These are phyloP conservation scores for Diaporthe eres DNA, from an alignment of 2,329 filamentous ascomycete species.

Conservation along the genomic window DNA sequence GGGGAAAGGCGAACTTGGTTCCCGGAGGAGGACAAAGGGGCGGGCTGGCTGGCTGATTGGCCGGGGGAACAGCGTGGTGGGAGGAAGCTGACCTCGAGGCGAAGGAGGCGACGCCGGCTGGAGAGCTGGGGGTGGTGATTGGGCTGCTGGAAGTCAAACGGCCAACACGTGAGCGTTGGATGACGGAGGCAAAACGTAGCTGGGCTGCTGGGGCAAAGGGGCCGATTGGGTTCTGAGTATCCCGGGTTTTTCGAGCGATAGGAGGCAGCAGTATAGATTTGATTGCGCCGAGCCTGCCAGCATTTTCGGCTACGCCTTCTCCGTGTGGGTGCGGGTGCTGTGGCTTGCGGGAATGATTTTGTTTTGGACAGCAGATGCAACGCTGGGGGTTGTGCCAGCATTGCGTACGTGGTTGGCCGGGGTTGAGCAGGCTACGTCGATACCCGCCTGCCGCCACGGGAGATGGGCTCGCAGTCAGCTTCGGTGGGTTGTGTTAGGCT, in stretches of 20 bases:
- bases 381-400: not conserved
- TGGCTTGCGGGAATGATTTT: not conserved
- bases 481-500: not conserved
- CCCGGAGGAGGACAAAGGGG: not conserved
- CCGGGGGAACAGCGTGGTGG: not conserved
- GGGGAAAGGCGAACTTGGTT: slow-evolving; percentile 2
- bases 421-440: not conserved
- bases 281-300: slow-evolving; percentile 3
- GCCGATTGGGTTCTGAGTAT: slow-evolving; percentile 19
- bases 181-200: slow-evolving; percentile 4
- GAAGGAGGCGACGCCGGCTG: slow-evolving; percentile 20
- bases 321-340: slow-evolving; percentile 13
- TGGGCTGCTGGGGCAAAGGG: slow-evolving; percentile 1
- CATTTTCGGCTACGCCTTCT: slow-evolving; percentile 21
- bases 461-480: slow-evolving; percentile 8
- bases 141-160: not conserved
- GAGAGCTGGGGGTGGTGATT: not conserved
- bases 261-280: slow-evolving; percentile 26
- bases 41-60: slow-evolving; percentile 1
- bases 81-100: slow-evolving; percentile 1
- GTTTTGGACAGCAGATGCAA: slow-evolving; percentile 1
- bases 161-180: slow-evolving; percentile 18
- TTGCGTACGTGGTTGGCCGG: slow-evolving; percentile 5
- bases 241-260: not conserved
- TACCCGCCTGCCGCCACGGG: not conserved